Percentiles rank a stretch among this genome's conserved stretches.
Evolutionary conservation across 140 eudicot species (phyloP).

Genomic region (Oenanthe javanica): DNA sequence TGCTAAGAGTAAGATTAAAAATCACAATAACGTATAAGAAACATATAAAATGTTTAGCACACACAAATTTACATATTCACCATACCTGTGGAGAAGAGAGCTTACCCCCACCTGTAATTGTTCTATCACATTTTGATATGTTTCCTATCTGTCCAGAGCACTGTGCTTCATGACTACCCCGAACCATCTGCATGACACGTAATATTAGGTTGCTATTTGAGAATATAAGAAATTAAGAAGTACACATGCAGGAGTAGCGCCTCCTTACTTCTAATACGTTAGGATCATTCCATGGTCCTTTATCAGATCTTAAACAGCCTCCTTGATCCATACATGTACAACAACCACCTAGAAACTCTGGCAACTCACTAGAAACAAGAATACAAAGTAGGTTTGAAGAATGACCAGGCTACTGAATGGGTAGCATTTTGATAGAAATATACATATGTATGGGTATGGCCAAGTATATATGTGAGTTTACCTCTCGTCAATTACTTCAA

Average conservation of each 20-base stretch:
- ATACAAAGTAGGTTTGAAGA: background rate
- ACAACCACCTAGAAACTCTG: conserved; percentile 73
- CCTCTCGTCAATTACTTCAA: conserved; percentile 69
- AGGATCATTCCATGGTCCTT: conserved; percentile 88
- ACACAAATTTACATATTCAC: background rate
- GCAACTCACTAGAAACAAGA: conserved; percentile 54
- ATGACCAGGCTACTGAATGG: background rate
- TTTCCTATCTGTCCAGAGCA: conserved; percentile 37
- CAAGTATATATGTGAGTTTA: conserved; percentile 15
- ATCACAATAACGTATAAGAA: background rate
- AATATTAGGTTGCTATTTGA: background rate
- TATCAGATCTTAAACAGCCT: conserved; percentile 71
- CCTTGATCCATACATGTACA: conserved; percentile 62
- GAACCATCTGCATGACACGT: conserved; percentile 35
- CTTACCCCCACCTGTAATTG: conserved; percentile 28
- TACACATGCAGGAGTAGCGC: background rate
- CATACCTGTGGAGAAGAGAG: conserved; percentile 27
- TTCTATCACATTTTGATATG: conserved; percentile 33
- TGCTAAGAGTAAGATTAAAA: background rate
- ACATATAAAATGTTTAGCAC: background rate
- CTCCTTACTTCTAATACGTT: conserved; percentile 29
- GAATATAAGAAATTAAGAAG: background rate
- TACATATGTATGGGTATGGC: background rate
- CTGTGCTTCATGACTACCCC: conserved; percentile 28
- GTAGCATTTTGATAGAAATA: background rate